A percentile compares a stretch with the other conserved stretches of the same genome.
Evolutionary conservation across 2,329 filamentous ascomycete species (phyloP).

Genomic region (Cercospora zeae-maydis): DNA sequence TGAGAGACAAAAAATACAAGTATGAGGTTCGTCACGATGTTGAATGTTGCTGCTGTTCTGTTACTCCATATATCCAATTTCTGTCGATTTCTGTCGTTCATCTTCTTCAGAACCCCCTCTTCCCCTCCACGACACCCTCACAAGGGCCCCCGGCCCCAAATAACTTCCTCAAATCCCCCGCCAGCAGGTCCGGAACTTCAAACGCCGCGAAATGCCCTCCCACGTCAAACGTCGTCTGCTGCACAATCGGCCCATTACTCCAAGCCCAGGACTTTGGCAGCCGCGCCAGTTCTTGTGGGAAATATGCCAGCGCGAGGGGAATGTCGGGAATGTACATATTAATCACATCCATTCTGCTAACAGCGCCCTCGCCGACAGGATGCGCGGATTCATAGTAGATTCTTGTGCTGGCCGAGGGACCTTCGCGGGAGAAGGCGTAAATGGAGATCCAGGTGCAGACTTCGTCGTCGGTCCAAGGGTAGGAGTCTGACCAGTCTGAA

Average conservation of each 20-base stretch:
- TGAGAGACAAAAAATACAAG: background rate
- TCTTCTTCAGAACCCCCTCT: conserved; percentile 9
- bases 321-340: conserved; percentile 12
- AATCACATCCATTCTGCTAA: conserved; percentile 16
- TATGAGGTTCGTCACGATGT: background rate
- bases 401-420: conserved; percentile 8
- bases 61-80: background rate
- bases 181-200: conserved; percentile 12
- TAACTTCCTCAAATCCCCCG: conserved; percentile 12
- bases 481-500: conserved; percentile 29
- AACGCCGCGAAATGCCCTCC: conserved; percentile 18
- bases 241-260: conserved; percentile 14
- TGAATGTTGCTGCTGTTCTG: background rate
- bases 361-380: conserved; percentile 6
- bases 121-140: conserved; percentile 5
- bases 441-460: conserved; percentile 25
- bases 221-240: conserved; percentile 15
- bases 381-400: conserved; percentile 17
- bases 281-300: conserved; percentile 12
- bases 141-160: conserved; percentile 10
- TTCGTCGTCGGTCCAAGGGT: conserved; percentile 30
- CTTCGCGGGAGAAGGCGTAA: conserved; percentile 15
- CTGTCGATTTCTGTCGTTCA: background rate
- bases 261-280: conserved; percentile 16
- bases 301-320: conserved; percentile 11